phyloP scores from a whole-genome alignment of 768 basidiomycete species.

The Paxillus ammoniavirescens region DNA sequence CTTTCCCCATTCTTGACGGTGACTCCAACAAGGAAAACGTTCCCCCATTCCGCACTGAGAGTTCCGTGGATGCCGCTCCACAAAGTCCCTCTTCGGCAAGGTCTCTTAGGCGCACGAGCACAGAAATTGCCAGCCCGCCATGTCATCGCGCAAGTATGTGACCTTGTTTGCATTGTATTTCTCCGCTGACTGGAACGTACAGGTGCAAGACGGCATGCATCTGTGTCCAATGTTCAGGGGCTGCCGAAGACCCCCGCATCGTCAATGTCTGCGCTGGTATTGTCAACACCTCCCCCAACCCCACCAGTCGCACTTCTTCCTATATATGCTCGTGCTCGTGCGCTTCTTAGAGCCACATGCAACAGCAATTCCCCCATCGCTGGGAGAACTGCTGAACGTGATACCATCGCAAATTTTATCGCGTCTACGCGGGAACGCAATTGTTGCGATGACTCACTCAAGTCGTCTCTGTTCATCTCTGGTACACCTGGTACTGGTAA shows the following conservation, averaged over 20 bases:
- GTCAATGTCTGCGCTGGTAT: slow-evolving; percentile 39
- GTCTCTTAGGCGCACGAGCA: slow-evolving; percentile 40
- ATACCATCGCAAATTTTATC: slow-evolving; percentile 58
- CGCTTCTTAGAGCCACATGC: slow-evolving; percentile 69
- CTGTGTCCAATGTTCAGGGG: slow-evolving; percentile 42
- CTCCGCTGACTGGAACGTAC: slow-evolving; percentile 10
- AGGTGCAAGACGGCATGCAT: slow-evolving; percentile 50
- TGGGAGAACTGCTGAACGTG: slow-evolving; percentile 67
- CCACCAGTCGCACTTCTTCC: slow-evolving; percentile 45
- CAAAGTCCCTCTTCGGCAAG: slow-evolving; percentile 39
- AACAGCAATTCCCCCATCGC: slow-evolving; percentile 54
- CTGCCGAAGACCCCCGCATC: slow-evolving; percentile 44
- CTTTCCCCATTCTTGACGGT: slow-evolving; percentile 41
- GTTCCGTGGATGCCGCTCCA: slow-evolving; percentile 29
- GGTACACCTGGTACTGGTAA: slow-evolving; percentile 94
- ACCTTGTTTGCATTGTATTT: not conserved
- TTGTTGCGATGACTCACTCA: slow-evolving; percentile 8
- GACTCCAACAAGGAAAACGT: slow-evolving; percentile 78
- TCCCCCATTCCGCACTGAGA: slow-evolving; percentile 52
- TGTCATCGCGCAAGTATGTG: slow-evolving; percentile 46
- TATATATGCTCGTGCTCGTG: slow-evolving; percentile 62
- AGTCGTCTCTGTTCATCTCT: slow-evolving; percentile 77
- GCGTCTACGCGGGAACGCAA: slow-evolving; percentile 44
- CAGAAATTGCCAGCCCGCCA: slow-evolving; percentile 38
- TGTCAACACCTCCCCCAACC: slow-evolving; percentile 62